Conservation (phyloP, 139 green algal genomes). For the Diplosphaera chodatii region DNA sequence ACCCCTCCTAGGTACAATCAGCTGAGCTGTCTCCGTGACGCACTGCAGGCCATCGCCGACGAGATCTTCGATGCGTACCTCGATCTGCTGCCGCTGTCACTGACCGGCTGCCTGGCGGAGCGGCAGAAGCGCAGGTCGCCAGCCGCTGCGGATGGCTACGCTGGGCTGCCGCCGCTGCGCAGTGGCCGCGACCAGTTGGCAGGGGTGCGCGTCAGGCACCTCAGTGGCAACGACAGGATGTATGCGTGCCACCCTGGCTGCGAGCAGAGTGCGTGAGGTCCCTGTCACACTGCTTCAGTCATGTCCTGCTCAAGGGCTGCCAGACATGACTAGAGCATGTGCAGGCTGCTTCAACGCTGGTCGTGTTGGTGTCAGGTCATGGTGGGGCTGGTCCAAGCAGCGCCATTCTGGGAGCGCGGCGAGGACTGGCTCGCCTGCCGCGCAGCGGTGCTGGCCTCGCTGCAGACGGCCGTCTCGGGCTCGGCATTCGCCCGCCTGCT, state of each 20-base stretch:
- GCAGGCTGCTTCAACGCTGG: too few species aligned
- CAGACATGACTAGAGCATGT: too few species aligned
- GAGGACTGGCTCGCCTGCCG: slow-evolving; percentile 15
- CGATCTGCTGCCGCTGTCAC: neutral
- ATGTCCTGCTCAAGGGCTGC: too few species aligned
- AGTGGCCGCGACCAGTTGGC: slow-evolving; percentile 1
- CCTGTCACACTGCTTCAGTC: too few species aligned
- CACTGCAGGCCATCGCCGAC: slow-evolving; percentile 22
- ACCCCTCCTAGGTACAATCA: too few species aligned
- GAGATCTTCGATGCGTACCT: slow-evolving; percentile 12
- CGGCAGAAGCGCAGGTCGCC: too few species aligned
- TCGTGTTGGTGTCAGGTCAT: too few species aligned
- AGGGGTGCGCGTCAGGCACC: too few species aligned
- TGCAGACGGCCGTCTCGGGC: neutral
- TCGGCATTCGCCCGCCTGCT: slow-evolving; percentile 15
- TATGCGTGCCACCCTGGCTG: too few species aligned
- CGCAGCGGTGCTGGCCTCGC: neutral
- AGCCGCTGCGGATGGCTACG: slow-evolving; percentile 15
- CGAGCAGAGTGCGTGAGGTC: too few species aligned
- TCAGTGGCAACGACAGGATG: too few species aligned
- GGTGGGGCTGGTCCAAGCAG: neutral
- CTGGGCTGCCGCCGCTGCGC: neutral
- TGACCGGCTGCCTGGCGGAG: neutral
- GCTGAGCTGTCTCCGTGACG: too few species aligned
- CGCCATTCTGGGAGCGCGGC: slow-evolving; percentile 18